Conservation (phyloP, 176 grass and related monocot species). For the Avena atlantica region DNA sequence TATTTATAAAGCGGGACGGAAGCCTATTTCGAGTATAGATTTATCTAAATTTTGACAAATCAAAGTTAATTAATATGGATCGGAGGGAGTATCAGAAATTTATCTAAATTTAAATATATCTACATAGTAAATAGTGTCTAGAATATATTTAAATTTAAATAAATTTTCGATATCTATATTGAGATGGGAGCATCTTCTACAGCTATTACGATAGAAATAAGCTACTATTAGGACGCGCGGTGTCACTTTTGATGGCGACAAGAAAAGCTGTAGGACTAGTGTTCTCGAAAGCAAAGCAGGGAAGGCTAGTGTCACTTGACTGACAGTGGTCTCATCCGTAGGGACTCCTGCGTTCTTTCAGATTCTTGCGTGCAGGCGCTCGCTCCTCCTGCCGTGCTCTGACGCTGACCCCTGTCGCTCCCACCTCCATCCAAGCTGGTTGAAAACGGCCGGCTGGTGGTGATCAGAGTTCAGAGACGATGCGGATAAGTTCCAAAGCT, state of each 20-base stretch:
- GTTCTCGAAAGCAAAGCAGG: background rate
- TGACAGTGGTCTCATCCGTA: background rate
- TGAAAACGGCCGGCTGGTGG: background rate
- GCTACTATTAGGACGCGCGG: too few relatives aligned
- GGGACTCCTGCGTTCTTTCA: background rate
- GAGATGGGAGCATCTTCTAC: too few relatives aligned
- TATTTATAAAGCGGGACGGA: too few relatives aligned
- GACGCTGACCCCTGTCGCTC: background rate
- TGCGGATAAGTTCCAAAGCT: background rate
- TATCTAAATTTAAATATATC: too few relatives aligned
- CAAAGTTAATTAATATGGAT: too few relatives aligned
- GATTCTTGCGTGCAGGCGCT: background rate
- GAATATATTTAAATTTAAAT: too few relatives aligned
- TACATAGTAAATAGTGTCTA: too few relatives aligned
- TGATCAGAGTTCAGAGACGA: background rate
- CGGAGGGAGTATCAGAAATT: too few relatives aligned
- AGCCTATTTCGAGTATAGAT: too few relatives aligned
- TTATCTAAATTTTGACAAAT: too few relatives aligned
- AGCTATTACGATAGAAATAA: too few relatives aligned
- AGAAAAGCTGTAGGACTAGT: background rate
- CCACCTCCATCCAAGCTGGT: background rate
- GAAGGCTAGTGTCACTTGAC: background rate
- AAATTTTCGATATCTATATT: too few relatives aligned
- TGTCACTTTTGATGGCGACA: constrained; percentile 15
- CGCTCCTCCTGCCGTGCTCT: background rate